Evolutionary conservation across 495 filamentous ascomycete species (phyloP), one percentile per base, ranked within the genome.

Genomic region (Podospora tetraspora): DNA sequence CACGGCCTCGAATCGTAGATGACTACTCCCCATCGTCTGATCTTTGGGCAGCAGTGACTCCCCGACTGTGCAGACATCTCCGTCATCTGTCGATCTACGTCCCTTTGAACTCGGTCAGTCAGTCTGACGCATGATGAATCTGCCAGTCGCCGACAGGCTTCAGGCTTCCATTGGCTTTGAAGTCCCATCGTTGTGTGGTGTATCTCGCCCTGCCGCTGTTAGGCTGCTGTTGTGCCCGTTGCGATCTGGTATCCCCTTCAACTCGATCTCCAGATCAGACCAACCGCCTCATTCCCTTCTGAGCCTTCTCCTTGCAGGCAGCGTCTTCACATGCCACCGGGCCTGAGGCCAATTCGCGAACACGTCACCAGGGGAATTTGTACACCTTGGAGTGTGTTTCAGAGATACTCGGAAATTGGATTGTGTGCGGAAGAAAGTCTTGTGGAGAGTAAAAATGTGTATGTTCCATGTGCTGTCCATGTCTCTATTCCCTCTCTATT

Each of bases 261-360:
- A 32, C 11, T 3, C 16, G 25, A 32, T 66, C 25, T 21, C 21
- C 56, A n/a, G 57, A 66, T 66, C 64, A 66, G 64, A 59, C 64
- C 64, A 66, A 57, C 29, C 24, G n/a, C 34, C 12, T 16, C 59
- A 29, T 8, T 29, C 59, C 59, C 4, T 24, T 25, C 25, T 25
- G 25, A 25, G 25, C 25, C 25, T 25, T 60, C 24, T 52, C 43
- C 16, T 8, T 8, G 12, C 43, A n/a, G 43, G 43, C 43, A 52
- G 19, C 43, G 43, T 8, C 43, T 52, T 52, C 43, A n/a, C 43
- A 52, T 52, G 43, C 16, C 43, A n/a, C 43, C 9, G 43, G 43
- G 43, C 43, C n/a, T 52, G 16, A 8, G 43, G n/a, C 43, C 2
- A 52, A 34, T 13, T 3, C 43, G 19, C 19, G 16, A 66, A 30